phyloP scores from a whole-genome alignment of 1,284 basidiomycete genomes.

The Xerocomus cyaneibrunnescens region DNA sequence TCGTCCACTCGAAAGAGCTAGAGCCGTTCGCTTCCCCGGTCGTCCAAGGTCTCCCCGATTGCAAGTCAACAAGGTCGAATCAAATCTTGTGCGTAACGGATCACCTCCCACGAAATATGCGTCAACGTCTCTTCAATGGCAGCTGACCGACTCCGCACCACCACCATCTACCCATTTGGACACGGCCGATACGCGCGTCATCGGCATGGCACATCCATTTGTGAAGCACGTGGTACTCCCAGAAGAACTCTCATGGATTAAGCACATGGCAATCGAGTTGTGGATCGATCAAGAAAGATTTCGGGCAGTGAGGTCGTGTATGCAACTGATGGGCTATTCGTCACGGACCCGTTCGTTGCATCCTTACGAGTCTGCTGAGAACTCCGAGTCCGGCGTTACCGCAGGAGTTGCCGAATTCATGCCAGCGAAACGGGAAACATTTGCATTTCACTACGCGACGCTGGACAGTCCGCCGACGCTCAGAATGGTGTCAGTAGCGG shows the following conservation, averaged over 20 bases:
- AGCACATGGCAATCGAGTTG: constrained; percentile 55
- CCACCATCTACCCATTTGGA: constrained; percentile 3
- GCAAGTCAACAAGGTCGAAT: constrained; percentile 22
- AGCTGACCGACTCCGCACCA: constrained; percentile 8
- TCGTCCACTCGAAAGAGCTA: constrained; percentile 33
- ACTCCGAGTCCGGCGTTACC: constrained; percentile 24
- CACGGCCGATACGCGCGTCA: constrained; percentile 2
- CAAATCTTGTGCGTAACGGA: constrained; percentile 1
- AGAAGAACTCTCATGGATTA: constrained; percentile 49
- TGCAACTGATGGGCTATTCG: constrained; percentile 56
- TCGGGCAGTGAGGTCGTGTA: constrained; percentile 55
- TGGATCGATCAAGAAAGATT: constrained; percentile 82
- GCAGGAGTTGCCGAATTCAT: constrained; percentile 60
- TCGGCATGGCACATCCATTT: constrained; percentile 14
- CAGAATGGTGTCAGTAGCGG: constrained; percentile 61
- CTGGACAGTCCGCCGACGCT: constrained; percentile 69
- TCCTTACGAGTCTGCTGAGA: constrained; percentile 30
- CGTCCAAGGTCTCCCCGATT: constrained; percentile 27
- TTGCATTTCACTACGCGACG: constrained; percentile 67
- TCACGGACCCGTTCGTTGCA: constrained; percentile 35
- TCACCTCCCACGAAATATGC: constrained; percentile 1
- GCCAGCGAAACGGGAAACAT: constrained; percentile 55
- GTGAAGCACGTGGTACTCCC: constrained; percentile 35
- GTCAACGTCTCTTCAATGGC: constrained; percentile 12
- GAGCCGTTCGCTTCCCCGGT: constrained; percentile 30